phyloP scores from a whole-genome alignment of 106 monocot genomes.

The Acorus calamus region DNA sequence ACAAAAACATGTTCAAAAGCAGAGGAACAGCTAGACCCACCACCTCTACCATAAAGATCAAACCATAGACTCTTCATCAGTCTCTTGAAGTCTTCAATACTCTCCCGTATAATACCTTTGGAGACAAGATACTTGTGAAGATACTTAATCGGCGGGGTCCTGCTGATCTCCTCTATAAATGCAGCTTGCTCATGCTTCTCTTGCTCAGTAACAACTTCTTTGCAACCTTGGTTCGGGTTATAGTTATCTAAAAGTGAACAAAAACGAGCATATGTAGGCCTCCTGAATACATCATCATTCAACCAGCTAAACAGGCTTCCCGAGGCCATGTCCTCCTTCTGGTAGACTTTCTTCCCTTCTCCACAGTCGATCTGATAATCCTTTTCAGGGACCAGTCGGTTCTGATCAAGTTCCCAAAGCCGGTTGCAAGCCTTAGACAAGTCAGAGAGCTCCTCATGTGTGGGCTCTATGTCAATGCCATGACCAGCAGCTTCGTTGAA shows the following conservation, averaged over 20 bases:
- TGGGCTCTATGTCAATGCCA: slow-evolving; percentile 34
- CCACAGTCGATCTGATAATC: slow-evolving; percentile 78
- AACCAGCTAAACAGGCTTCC: slow-evolving; percentile 67
- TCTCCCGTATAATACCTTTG: slow-evolving; percentile 36
- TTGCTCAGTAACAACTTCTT: slow-evolving; percentile 66
- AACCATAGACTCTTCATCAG: slow-evolving; percentile 71
- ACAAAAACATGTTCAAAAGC: slow-evolving; percentile 99
- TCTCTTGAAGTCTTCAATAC: slow-evolving; percentile 65
- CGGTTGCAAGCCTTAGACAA: slow-evolving; percentile 65
- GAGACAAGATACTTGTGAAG: slow-evolving; percentile 60
- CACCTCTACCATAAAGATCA: slow-evolving; percentile 76
- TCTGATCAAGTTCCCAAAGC: slow-evolving; percentile 83
- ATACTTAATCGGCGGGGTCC: slow-evolving; percentile 77
- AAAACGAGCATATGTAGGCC: slow-evolving; percentile 70
- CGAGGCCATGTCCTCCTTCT: slow-evolving; percentile 68
- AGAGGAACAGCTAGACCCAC: slow-evolving; percentile 54
- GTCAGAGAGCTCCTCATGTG: slow-evolving; percentile 54
- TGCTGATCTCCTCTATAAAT: slow-evolving; percentile 87
- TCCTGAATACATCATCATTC: slow-evolving; percentile 34
- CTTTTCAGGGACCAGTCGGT: slow-evolving; percentile 72
- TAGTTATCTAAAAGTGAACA: slow-evolving; percentile 88
- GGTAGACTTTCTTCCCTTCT: slow-evolving; percentile 74
- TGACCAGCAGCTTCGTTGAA: slow-evolving; percentile 26
- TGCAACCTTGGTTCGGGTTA: slow-evolving; percentile 68
- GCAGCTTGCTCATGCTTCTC: slow-evolving; percentile 82